Conservation (phyloP, 495 filamentous ascomycete species). For the Xylaria venustula region DNA sequence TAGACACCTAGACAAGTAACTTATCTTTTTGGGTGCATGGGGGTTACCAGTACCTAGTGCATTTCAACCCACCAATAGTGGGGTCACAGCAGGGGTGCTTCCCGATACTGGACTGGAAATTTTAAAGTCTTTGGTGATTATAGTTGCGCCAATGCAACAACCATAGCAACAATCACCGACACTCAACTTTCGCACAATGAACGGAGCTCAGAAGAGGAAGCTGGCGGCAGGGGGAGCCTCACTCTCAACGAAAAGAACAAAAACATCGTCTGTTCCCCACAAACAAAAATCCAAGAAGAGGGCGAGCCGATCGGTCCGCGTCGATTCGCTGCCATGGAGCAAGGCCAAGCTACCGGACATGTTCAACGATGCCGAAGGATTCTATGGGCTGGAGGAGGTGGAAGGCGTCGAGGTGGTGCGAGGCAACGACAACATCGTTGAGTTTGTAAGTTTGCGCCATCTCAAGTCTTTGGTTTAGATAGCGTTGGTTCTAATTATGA, state of each 20-base stretch:
- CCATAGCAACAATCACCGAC: background rate
- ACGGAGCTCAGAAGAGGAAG: conserved; percentile 46
- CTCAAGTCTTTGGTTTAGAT: background rate
- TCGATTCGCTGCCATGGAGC: conserved; percentile 80
- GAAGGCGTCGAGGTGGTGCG: conserved; percentile 81
- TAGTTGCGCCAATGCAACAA: background rate
- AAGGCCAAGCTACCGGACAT: conserved; percentile 80
- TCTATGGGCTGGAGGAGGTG: conserved; percentile 90
- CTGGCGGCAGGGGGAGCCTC: conserved; percentile 23
- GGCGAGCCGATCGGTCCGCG: conserved; percentile 34
- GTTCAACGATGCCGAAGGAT: conserved; percentile 89
- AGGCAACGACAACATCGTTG: conserved; percentile 47
- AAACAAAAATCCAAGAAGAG: conserved; percentile 13
- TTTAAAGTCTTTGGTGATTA: conserved; percentile 22
- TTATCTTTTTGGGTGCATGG: no score
- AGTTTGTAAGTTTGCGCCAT: conserved; percentile 45
- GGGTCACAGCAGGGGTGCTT: conserved; percentile 1
- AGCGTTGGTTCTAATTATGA: conserved; percentile 12
- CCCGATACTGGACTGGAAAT: conserved; percentile 10
- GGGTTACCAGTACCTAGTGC: background rate
- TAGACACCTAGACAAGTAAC: no score
- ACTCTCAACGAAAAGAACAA: conserved; percentile 51
- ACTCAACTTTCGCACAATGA: conserved; percentile 23
- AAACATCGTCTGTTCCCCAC: conserved; percentile 24
- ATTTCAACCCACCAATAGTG: background rate